Percentiles rank a stretch among this genome's conserved stretches.
phyloP scores from a whole-genome alignment of 495 filamentous ascomycete genomes.

The Bathelium albidoporum region DNA sequence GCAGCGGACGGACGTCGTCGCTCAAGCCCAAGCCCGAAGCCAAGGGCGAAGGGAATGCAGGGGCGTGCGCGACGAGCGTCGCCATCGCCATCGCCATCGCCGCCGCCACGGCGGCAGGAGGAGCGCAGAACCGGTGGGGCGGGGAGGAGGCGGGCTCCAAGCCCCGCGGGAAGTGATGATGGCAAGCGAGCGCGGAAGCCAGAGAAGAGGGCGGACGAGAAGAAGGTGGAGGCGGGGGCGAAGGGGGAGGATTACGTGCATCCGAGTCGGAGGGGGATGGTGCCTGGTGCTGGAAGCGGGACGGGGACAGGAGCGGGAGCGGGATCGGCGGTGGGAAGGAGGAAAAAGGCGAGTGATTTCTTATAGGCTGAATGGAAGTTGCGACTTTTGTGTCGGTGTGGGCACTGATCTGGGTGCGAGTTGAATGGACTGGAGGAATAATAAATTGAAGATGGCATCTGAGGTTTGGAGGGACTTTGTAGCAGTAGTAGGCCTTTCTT shows the following conservation, averaged over 20 bases:
- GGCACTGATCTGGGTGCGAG: not conserved
- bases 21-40: not conserved
- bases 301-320: not conserved
- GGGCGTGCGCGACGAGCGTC: too few relatives aligned
- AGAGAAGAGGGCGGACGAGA: not conserved
- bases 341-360: slow-evolving; percentile 23
- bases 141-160: not conserved
- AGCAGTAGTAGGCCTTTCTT: too few relatives aligned
- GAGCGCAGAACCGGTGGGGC: not conserved
- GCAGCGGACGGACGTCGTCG: too few relatives aligned
- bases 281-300: slow-evolving; percentile 9
- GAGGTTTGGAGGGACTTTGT: too few relatives aligned
- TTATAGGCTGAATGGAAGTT: slow-evolving; percentile 7
- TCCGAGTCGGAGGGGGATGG: slow-evolving; percentile 18
- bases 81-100: slow-evolving; percentile 15
- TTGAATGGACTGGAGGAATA: too few relatives aligned
- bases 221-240: not conserved
- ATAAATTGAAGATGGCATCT: too few relatives aligned
- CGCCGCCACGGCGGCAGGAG: slow-evolving; percentile 4
- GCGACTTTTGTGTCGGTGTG: not conserved
- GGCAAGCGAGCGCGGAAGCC: not conserved
- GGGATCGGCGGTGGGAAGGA: slow-evolving; percentile 8
- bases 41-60: too few relatives aligned
- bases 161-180: not conserved
- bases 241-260: slow-evolving; percentile 20